Base-by-base conservation (phyloP, 352 stramenopile genomes). In the Pythium dissimile region DNA sequence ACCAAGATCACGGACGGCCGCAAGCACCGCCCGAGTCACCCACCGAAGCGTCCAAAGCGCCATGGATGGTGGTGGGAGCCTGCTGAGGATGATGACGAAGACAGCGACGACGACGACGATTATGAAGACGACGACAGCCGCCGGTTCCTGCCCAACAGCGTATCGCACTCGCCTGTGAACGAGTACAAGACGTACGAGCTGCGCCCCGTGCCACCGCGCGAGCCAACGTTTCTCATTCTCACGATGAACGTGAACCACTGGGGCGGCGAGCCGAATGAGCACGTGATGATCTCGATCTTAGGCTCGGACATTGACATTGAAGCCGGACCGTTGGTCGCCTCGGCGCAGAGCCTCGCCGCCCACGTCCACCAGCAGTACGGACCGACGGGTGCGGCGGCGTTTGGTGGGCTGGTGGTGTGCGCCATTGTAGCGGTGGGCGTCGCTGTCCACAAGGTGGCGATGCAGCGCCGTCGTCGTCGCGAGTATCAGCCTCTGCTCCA, bases 401-500 rank as follows among this genome's bases (percentile, higher is more conserved):
- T 61, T 11, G 37, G 28, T 20, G 47, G 27, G 0, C n/a, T 66
- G 1, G 50, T n/a, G 3, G 30, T 52, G 1, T 44, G 30, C 1
- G 59, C 35, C 9, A 42, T 66, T 10, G 51, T 35, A 10, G 35
- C 50, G 9, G 59, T 56, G n/a, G 44, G 44, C n/a, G 45, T 66
- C 27, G 52, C 51, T 1, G 20, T 53, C 42, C 59, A 66, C 51
- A 66, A 66, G 50, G 5, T 41, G 9, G 35, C 47, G 2, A 21
- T 53, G 53, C 53, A 38, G 24, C 49, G 50, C 21, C 49, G 45
- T n/a, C 58, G 58, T 26, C 58, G 58, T 34, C 42, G 58, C 35
- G 58, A 66, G 42, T 66, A 66, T 51, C 34, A 55, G 44, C 50
- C 59, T 9, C 44, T 66, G 18, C 43, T 66, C 32, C 20, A 54